phyloP scores from a whole-genome alignment of 2,329 filamentous ascomycete species.

The Myriosclerotinia curreyana region DNA sequence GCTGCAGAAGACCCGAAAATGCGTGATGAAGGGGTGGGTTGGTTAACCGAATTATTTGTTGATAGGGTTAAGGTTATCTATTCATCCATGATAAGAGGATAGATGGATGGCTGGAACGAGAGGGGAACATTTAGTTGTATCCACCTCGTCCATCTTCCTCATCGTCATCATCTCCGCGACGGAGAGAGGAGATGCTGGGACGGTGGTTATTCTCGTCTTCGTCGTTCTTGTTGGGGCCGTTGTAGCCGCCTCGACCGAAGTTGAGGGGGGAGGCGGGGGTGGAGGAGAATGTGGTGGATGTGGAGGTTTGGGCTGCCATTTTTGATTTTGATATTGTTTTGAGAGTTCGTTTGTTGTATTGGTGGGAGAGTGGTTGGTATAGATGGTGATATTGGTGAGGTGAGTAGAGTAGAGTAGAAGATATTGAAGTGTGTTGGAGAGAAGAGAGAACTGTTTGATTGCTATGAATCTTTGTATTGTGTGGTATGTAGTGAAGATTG shows the following conservation, averaged over 20 bases:
- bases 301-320: conserved; percentile 30
- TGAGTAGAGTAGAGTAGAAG: not conserved
- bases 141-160: conserved; percentile 38
- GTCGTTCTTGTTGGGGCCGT: conserved; percentile 25
- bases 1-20: not conserved
- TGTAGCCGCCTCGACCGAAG: conserved; percentile 35
- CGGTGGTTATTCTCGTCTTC: conserved; percentile 24
- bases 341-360: conserved; percentile 18
- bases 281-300: conserved; percentile 8
- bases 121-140: conserved; percentile 30
- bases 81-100: not conserved
- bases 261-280: conserved; percentile 23
- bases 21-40: not conserved
- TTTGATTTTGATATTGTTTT: not conserved
- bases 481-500: not conserved
- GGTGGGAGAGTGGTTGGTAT: not conserved
- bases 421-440: not conserved
- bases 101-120: not conserved
- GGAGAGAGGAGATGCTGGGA: conserved; percentile 4
- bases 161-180: conserved; percentile 36
- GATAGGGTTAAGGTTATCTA: not conserved
- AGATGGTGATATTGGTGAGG: not conserved
- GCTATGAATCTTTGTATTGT: not conserved
- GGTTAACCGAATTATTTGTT: conserved; percentile 4
- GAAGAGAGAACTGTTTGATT: not conserved